A percentile compares a stretch with the other conserved stretches of the same genome.
Evolutionary conservation across 805 yeast genomes (phyloP).

Genomic region (Barnettozyma sp.): DNA sequence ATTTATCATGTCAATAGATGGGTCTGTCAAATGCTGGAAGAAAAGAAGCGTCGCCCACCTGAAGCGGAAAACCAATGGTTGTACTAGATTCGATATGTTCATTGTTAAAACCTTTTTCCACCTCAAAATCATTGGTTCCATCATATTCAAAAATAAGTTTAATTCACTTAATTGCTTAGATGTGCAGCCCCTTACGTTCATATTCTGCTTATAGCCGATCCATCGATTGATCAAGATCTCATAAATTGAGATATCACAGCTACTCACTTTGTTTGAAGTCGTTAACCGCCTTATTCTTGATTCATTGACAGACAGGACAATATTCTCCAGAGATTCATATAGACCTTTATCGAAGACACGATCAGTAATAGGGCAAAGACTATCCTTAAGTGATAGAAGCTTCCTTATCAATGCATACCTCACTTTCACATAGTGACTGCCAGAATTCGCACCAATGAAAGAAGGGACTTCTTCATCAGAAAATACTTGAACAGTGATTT

Average conservation of each 20-base stretch:
- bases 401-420: constrained; percentile 27
- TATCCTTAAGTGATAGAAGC: constrained; percentile 16
- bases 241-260: constrained; percentile 28
- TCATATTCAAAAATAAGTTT: constrained; percentile 28
- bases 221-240: constrained; percentile 42
- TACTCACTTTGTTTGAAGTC: background rate
- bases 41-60: constrained; percentile 44
- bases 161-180: constrained; percentile 28
- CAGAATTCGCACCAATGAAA: constrained; percentile 25
- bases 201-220: constrained; percentile 26
- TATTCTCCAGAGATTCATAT: constrained; percentile 11
- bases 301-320: constrained; percentile 22
- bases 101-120: constrained; percentile 35
- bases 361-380: constrained; percentile 30
- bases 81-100: constrained; percentile 8
- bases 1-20: constrained; percentile 28
- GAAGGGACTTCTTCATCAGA: constrained; percentile 15
- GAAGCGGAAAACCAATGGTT: constrained; percentile 26
- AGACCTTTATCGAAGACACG: constrained; percentile 32
- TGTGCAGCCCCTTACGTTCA: constrained; percentile 12
- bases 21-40: constrained; percentile 35
- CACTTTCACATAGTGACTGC: constrained; percentile 33
- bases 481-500: constrained; percentile 10
- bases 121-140: constrained; percentile 37
- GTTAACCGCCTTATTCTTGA: constrained; percentile 8